These are phyloP conservation scores for Talaromyces stipitatus DNA, from an alignment of 495 filamentous ascomycete species.

Conservation along the genomic window DNA sequence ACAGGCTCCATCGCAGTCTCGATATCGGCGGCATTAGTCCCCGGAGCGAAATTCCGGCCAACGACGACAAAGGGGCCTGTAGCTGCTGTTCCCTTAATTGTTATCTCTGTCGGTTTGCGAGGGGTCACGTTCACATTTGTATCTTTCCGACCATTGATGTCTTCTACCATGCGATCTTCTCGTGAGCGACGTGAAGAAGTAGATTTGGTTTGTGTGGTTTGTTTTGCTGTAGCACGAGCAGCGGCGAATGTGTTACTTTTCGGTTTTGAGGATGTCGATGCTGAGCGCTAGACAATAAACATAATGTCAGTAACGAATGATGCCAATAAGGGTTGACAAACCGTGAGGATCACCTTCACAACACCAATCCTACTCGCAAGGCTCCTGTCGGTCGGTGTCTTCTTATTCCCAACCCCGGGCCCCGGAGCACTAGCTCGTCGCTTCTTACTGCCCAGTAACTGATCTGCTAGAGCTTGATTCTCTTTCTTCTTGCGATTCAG, in stretches of 20 bases:
- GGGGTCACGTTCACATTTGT: constrained; percentile 21
- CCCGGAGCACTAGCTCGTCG: constrained; percentile 52
- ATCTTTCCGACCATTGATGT: constrained; percentile 18
- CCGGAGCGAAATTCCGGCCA: constrained; percentile 83
- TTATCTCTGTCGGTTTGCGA: constrained; percentile 44
- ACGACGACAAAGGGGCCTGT: constrained; percentile 66
- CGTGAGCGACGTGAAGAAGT: constrained; percentile 25
- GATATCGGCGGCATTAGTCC: constrained; percentile 91
- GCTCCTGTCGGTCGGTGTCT: constrained; percentile 39
- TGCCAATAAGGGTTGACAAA: constrained; percentile 4
- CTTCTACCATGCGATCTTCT: constrained; percentile 27
- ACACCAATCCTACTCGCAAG: constrained; percentile 72
- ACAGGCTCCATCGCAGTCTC: constrained; percentile 73
- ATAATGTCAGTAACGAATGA: background rate
- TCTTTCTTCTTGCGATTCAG: constrained; percentile 62
- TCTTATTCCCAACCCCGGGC: constrained; percentile 35
- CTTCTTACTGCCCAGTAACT: constrained; percentile 55
- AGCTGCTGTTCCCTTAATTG: constrained; percentile 72
- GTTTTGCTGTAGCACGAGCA: background rate
- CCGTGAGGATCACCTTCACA: constrained; percentile 49
- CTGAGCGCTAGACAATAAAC: constrained; percentile 27
- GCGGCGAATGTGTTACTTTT: constrained; percentile 19
- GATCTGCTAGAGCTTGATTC: constrained; percentile 61
- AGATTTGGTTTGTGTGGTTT: constrained; percentile 9
- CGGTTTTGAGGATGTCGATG: constrained; percentile 30